These are phyloP conservation scores for Trichosporon faecale DNA, from an alignment of 1,284 basidiomycete genomes.

Conservation along the genomic window DNA sequence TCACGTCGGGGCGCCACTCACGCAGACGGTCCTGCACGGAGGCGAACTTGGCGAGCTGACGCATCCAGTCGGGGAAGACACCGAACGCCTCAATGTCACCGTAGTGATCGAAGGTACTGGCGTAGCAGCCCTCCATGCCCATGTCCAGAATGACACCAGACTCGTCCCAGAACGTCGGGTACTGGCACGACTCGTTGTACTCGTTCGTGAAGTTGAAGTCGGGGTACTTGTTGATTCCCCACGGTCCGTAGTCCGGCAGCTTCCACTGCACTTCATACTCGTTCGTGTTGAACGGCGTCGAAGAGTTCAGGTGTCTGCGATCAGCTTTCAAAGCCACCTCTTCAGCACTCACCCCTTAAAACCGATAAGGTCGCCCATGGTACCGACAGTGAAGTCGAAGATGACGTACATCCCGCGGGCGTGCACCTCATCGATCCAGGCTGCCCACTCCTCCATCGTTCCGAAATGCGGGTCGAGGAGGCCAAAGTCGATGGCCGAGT, in stretches of 20 bases:
- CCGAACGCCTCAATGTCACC: conserved; percentile 94
- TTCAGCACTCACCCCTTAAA: conserved; percentile 62
- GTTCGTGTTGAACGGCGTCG: conserved; percentile 69
- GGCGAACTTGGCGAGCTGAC: conserved; percentile 88
- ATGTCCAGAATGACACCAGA: conserved; percentile 64
- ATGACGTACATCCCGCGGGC: conserved; percentile 81
- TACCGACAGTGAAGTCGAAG: conserved; percentile 87
- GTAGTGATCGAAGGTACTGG: conserved; percentile 85
- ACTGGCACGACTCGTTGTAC: conserved; percentile 67
- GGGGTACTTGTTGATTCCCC: conserved; percentile 76
- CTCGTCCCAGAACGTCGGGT: conserved; percentile 75
- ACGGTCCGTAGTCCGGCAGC: conserved; percentile 68
- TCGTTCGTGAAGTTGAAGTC: conserved; percentile 63
- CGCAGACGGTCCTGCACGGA: conserved; percentile 89
- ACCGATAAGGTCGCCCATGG: conserved; percentile 80
- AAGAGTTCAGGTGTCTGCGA: conserved; percentile 57
- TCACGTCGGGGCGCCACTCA: conserved; percentile 76
- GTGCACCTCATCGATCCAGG: conserved; percentile 71
- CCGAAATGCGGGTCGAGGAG: conserved; percentile 89
- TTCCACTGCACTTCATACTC: conserved; percentile 78
- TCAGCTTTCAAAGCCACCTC: not conserved
- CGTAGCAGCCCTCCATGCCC: conserved; percentile 64
- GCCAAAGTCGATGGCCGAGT: conserved; percentile 84
- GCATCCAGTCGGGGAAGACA: conserved; percentile 74
- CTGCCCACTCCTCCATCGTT: conserved; percentile 70